Evolutionary conservation across 371 early-diverging fungal species (phyloP).

Genomic region (Lichtheimia hyalospora): DNA sequence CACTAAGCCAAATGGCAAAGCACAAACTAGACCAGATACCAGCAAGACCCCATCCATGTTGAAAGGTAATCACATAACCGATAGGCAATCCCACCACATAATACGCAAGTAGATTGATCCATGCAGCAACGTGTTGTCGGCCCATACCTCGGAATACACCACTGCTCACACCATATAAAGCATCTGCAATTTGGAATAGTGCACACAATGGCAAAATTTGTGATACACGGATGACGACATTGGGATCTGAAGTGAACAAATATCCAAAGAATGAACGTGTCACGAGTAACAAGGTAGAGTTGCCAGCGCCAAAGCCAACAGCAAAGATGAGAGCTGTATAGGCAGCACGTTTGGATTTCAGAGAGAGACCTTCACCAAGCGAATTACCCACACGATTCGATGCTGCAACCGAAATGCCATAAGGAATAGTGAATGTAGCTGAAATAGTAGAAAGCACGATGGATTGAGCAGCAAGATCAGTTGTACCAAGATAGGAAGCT

Average conservation of each 20-base stretch:
- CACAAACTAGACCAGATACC: slow-evolving; percentile 76
- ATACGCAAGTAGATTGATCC: slow-evolving; percentile 66
- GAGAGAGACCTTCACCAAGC: slow-evolving; percentile 43
- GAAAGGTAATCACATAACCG: slow-evolving; percentile 63
- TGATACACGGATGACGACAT: slow-evolving; percentile 69
- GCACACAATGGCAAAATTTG: slow-evolving; percentile 76
- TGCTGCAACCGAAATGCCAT: slow-evolving; percentile 67
- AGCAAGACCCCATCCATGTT: slow-evolving; percentile 48
- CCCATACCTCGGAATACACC: slow-evolving; percentile 78
- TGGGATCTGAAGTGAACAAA: slow-evolving; percentile 68
- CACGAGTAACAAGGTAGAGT: slow-evolving; percentile 32
- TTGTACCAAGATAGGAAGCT: slow-evolving; percentile 74
- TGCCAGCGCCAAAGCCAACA: slow-evolving; percentile 41
- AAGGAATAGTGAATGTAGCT: slow-evolving; percentile 69
- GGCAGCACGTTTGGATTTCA: slow-evolving; percentile 45
- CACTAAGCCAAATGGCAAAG: slow-evolving; percentile 52
- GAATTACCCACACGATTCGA: slow-evolving; percentile 76
- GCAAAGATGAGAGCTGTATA: slow-evolving; percentile 48
- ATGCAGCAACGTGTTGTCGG: slow-evolving; percentile 70
- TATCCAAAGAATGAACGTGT: slow-evolving; percentile 55
- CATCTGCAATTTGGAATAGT: slow-evolving; percentile 74
- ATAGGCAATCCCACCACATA: slow-evolving; percentile 72
- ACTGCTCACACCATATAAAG: slow-evolving; percentile 64
- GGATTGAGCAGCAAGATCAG: slow-evolving; percentile 74
- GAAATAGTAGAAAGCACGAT: slow-evolving; percentile 71